phyloP scores from a whole-genome alignment of 371 early-diverging fungal genomes.

The Phascolomyces articulosus region DNA sequence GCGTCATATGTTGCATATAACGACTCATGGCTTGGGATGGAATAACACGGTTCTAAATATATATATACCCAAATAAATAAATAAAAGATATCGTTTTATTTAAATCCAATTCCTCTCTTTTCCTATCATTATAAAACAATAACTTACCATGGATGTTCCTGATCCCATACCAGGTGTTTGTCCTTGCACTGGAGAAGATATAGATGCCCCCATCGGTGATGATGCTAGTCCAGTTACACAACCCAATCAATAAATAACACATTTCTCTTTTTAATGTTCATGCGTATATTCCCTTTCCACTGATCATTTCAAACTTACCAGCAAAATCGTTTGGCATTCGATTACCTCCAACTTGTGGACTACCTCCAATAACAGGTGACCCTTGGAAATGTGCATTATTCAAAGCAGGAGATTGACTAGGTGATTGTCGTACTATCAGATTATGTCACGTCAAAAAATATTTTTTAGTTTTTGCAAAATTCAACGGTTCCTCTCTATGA shows the following conservation, averaged over 20 bases:
- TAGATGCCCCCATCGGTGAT: constrained; percentile 34
- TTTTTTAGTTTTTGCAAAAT: too few species aligned
- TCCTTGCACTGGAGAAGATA: constrained; percentile 32
- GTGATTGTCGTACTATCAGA: constrained; percentile 43
- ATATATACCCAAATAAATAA: not conserved
- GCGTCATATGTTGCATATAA: constrained; percentile 32
- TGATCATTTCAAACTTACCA: constrained; percentile 18
- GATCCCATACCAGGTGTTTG: constrained; percentile 30
- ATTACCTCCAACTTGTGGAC: constrained; percentile 32
- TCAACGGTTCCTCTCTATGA: too few species aligned
- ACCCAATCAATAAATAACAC: not conserved
- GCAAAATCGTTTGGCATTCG: constrained; percentile 33
- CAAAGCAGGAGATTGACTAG: constrained; percentile 46
- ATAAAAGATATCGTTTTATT: too few species aligned
- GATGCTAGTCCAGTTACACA: constrained; percentile 12
- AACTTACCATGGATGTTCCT: constrained; percentile 30
- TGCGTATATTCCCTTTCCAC: not conserved
- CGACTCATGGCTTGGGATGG: constrained; percentile 42
- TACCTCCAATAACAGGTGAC: constrained; percentile 37
- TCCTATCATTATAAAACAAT: too few species aligned
- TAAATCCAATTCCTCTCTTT: not conserved
- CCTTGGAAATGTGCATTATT: constrained; percentile 36
- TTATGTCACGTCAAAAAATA: not conserved
- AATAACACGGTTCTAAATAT: constrained; percentile 33
- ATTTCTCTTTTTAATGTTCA: too few species aligned